Evolutionary conservation across 192 early-diverging fungal species (phyloP).

Genomic region (Gaertneriomyces sp.): DNA sequence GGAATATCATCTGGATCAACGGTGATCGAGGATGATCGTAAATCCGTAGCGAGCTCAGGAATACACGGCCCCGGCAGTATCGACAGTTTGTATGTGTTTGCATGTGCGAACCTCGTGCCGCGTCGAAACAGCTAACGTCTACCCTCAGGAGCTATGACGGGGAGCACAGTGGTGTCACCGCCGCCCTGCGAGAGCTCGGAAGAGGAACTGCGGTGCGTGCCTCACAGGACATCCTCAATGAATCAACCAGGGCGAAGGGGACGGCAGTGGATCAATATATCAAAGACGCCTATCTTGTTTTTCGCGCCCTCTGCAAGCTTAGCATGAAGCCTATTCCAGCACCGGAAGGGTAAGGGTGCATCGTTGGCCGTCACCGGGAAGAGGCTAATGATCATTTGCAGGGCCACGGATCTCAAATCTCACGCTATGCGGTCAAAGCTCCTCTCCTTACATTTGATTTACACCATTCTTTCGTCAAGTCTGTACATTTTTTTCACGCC

Average conservation of each 20-base stretch:
- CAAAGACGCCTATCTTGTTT: slow-evolving; percentile 76
- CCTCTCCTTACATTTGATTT: slow-evolving; percentile 75
- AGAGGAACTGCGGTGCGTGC: slow-evolving; percentile 23
- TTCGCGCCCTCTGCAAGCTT: slow-evolving; percentile 84
- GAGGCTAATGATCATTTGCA: slow-evolving; percentile 31
- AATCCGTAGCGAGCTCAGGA: neutral
- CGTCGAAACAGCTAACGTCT: slow-evolving; percentile 2
- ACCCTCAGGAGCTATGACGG: slow-evolving; percentile 21
- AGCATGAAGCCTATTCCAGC: slow-evolving; percentile 77
- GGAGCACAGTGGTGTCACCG: slow-evolving; percentile 17
- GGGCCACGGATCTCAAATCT: slow-evolving; percentile 69
- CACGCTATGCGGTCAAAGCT: slow-evolving; percentile 81
- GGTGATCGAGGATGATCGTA: slow-evolving; percentile 18
- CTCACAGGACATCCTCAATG: slow-evolving; percentile 29
- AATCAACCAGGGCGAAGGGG: slow-evolving; percentile 19
- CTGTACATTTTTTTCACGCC: slow-evolving; percentile 67
- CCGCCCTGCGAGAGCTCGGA: slow-evolving; percentile 16
- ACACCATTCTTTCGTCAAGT: slow-evolving; percentile 71
- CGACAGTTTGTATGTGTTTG: slow-evolving; percentile 30
- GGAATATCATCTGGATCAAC: too few species aligned
- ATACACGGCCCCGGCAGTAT: slow-evolving; percentile 26
- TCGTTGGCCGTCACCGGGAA: neutral
- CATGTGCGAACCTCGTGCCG: neutral
- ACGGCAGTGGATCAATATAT: slow-evolving; percentile 33
- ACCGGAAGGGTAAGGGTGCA: slow-evolving; percentile 47